Percentiles rank a stretch among this genome's conserved stretches.
phyloP scores from a whole-genome alignment of 2,329 filamentous ascomycete genomes.

The Sarocladium oryzae region DNA sequence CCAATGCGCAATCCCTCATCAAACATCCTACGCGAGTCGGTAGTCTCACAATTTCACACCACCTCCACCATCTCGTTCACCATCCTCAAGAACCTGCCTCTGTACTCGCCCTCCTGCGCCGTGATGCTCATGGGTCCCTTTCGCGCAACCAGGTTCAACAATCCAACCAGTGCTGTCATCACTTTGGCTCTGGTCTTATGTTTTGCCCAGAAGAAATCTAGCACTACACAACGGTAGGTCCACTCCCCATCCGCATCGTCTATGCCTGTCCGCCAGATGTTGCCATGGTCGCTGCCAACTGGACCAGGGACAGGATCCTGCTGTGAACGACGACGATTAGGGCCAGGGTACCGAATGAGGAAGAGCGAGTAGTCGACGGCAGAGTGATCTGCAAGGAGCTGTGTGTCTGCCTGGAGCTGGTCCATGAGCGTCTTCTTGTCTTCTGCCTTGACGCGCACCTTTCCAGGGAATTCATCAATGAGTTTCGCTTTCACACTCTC shows the following conservation, averaged over 20 bases:
- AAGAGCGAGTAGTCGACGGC: constrained; percentile 74
- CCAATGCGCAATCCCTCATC: too few relatives aligned
- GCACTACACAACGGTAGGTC: constrained; percentile 58
- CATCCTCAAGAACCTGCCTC: constrained; percentile 45
- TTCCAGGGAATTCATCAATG: constrained; percentile 62
- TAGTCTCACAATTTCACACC: too few relatives aligned
- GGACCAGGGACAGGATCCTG: constrained; percentile 33
- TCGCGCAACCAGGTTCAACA: constrained; percentile 55
- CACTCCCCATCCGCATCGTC: constrained; percentile 56
- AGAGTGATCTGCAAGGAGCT: constrained; percentile 54
- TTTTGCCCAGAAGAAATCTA: constrained; percentile 77
- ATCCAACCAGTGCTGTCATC: constrained; percentile 58
- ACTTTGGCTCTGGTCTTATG: constrained; percentile 60
- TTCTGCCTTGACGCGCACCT: constrained; percentile 48
- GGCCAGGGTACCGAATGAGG: constrained; percentile 44
- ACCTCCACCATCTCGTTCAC: constrained; percentile 36
- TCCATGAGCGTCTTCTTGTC: constrained; percentile 50
- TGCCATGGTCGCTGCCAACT: constrained; percentile 9
- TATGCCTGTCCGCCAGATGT: constrained; percentile 55
- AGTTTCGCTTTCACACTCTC: constrained; percentile 60
- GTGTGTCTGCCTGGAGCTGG: constrained; percentile 54
- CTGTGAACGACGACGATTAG: constrained; percentile 8
- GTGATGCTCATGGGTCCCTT: constrained; percentile 72
- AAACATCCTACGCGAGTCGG: too few relatives aligned
- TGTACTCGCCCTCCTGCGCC: constrained; percentile 61